Conservation (phyloP, 306 rosid genomes). For the Lathyrus oleraceus region DNA sequence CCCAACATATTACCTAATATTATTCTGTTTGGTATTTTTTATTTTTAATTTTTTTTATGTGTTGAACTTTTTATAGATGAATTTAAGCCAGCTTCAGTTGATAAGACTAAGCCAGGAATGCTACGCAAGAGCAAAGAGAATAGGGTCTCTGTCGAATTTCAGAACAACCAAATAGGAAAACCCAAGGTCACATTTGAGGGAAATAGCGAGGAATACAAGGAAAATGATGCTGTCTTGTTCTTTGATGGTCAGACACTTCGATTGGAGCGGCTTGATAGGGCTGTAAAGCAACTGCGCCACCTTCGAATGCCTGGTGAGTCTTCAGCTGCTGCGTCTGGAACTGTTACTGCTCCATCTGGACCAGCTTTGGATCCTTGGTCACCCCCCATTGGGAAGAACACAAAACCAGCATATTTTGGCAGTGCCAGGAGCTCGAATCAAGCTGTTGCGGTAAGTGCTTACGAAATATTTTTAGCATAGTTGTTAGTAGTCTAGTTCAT, state of each 20-base stretch:
- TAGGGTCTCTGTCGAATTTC: conserved; percentile 83
- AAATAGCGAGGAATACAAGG: conserved; percentile 80
- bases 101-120: conserved; percentile 74
- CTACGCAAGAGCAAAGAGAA: conserved; percentile 85
- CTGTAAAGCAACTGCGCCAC: conserved; percentile 87
- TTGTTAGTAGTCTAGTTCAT: neutral
- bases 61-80: conserved; percentile 59
- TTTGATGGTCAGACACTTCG: conserved; percentile 81
- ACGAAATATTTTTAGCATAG: conserved; percentile 11
- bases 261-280: conserved; percentile 77
- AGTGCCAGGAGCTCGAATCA: conserved; percentile 54
- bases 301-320: conserved; percentile 87
- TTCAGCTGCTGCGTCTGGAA: conserved; percentile 44
- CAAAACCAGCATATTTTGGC: conserved; percentile 46
- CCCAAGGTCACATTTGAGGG: conserved; percentile 92
- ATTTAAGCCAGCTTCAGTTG: conserved; percentile 97
- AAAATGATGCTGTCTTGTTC: conserved; percentile 85
- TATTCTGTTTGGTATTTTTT: neutral
- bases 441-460: conserved; percentile 55
- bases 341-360: conserved; percentile 42
- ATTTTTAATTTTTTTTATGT: conserved; percentile 15
- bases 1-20: neutral
- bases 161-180: conserved; percentile 84
- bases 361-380: conserved; percentile 58
- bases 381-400: conserved; percentile 65